These are phyloP conservation scores for Odontarrhena argentea DNA, from an alignment of 345 rosid species.

Conservation along the genomic window DNA sequence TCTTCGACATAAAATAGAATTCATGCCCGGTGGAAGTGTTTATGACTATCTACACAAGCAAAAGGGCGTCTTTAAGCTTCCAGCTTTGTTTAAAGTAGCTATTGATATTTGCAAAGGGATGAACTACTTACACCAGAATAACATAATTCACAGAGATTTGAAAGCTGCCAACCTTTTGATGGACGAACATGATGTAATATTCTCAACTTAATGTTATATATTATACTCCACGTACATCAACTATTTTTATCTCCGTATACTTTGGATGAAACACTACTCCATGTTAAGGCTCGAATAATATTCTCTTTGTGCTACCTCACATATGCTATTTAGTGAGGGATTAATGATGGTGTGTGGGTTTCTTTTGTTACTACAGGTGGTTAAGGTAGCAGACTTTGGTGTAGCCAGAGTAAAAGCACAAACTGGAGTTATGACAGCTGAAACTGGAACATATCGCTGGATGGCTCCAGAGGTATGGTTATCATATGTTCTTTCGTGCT, in stretches of 20 bases:
- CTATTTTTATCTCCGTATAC: background rate
- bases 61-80: constrained; percentile 88
- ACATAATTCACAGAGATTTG: constrained; percentile 95
- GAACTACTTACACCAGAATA: constrained; percentile 93
- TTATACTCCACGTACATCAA: background rate
- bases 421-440: constrained; percentile 99
- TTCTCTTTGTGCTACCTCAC: constrained; percentile 6
- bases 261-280: constrained; percentile 11
- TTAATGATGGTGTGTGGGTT: constrained; percentile 20
- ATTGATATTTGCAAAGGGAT: constrained; percentile 97
- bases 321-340: background rate
- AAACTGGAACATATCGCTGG: constrained; percentile 99
- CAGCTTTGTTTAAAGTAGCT: constrained; percentile 81
- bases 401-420: constrained; percentile 93
- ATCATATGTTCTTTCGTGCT: background rate
- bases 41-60: constrained; percentile 98
- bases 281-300: constrained; percentile 10
- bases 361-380: constrained; percentile 55
- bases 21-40: constrained; percentile 97
- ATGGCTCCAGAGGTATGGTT: constrained; percentile 96
- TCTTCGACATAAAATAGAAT: constrained; percentile 51
- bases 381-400: constrained; percentile 98
- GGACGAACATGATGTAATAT: constrained; percentile 96
- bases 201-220: constrained; percentile 5
- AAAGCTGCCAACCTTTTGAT: constrained; percentile 93